phyloP scores from a whole-genome alignment of 2,329 filamentous ascomycete genomes.

The Cladophialophora exuberans region DNA sequence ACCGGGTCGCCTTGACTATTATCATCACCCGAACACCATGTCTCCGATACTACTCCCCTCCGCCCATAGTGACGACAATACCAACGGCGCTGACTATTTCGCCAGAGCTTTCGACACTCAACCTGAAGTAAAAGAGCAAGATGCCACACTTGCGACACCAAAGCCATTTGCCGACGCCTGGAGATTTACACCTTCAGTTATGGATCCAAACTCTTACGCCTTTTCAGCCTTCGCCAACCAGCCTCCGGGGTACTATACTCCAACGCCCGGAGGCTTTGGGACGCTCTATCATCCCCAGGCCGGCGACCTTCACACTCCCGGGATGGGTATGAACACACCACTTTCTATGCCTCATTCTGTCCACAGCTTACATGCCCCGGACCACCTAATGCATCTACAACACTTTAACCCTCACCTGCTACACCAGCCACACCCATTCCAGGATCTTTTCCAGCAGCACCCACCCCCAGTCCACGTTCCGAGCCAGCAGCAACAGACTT shows the following conservation, averaged over 20 bases:
- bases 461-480: slow-evolving; percentile 26
- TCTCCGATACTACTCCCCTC: slow-evolving; percentile 22
- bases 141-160: slow-evolving; percentile 72
- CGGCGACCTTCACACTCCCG: slow-evolving; percentile 84
- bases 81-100: slow-evolving; percentile 25
- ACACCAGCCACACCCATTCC: slow-evolving; percentile 29
- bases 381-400: slow-evolving; percentile 65
- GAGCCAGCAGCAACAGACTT: slow-evolving; percentile 55
- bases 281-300: slow-evolving; percentile 81
- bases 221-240: slow-evolving; percentile 81
- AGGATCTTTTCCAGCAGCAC: slow-evolving; percentile 28
- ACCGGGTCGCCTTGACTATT: slow-evolving; percentile 9
- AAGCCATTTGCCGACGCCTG: slow-evolving; percentile 78
- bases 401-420: slow-evolving; percentile 64
- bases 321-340: slow-evolving; percentile 74
- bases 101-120: slow-evolving; percentile 50
- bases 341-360: slow-evolving; percentile 75
- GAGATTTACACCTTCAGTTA: slow-evolving; percentile 84
- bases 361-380: slow-evolving; percentile 63
- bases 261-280: slow-evolving; percentile 79
- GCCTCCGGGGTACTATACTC: slow-evolving; percentile 81
- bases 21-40: slow-evolving; percentile 14
- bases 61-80: slow-evolving; percentile 8
- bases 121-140: slow-evolving; percentile 70
- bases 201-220: slow-evolving; percentile 82